phyloP scores from a whole-genome alignment of 768 basidiomycete genomes.

The Tubosaeta brunneosetosa region DNA sequence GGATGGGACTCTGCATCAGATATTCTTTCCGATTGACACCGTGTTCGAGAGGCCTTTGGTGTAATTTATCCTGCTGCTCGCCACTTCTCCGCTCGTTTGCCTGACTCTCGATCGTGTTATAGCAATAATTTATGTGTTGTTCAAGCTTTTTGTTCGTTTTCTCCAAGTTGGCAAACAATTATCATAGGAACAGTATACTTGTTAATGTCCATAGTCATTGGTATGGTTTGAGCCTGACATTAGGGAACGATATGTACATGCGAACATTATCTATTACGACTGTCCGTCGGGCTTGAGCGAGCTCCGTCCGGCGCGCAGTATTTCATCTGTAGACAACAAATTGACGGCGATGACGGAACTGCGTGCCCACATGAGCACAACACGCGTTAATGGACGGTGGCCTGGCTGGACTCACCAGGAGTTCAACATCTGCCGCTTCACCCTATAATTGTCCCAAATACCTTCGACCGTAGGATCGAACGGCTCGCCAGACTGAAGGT shows the following conservation, averaged over 20 bases:
- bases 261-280: conserved; percentile 34
- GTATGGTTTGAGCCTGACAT: conserved; percentile 12
- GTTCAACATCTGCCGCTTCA: conserved; percentile 98
- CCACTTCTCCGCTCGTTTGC: conserved; percentile 17
- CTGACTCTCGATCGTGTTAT: conserved; percentile 15
- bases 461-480: conserved; percentile 95
- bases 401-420: conserved; percentile 63
- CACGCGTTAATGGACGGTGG: conserved; percentile 13
- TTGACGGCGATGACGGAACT: conserved; percentile 95
- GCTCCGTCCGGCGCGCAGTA: conserved; percentile 83
- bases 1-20: conserved; percentile 57
- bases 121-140: conserved; percentile 26
- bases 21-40: conserved; percentile 30
- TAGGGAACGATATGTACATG: conserved; percentile 20
- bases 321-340: conserved; percentile 93
- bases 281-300: conserved; percentile 80
- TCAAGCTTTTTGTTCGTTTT: conserved; percentile 4
- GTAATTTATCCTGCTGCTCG: conserved; percentile 24
- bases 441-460: conserved; percentile 98
- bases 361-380: conserved; percentile 24
- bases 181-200: conserved; percentile 27
- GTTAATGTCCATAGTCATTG: conserved; percentile 29
- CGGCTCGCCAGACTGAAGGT: conserved; percentile 90
- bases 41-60: conserved; percentile 5
- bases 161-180: conserved; percentile 12